Evolutionary conservation across 441 rosid genomes (phyloP).

Genomic region (Erodium trifolium): DNA sequence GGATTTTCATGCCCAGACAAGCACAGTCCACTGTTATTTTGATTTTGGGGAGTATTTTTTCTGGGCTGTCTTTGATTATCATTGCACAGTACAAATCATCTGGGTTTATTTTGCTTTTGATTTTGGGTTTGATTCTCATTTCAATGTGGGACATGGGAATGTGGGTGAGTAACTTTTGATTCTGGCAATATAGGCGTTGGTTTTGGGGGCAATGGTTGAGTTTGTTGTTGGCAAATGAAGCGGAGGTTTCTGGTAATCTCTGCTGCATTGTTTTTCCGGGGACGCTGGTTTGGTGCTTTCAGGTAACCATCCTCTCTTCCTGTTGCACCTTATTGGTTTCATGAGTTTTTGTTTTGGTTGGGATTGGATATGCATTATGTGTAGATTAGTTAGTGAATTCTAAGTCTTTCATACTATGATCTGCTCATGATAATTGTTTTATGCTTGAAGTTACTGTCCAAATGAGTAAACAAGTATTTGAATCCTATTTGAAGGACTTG

Average conservation of each 20-base stretch:
- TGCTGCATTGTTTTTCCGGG: conserved; percentile 30
- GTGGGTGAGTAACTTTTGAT: conserved; percentile 19
- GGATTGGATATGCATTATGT: not conserved
- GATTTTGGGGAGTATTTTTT: conserved; percentile 7
- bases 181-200: conserved; percentile 15
- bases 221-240: conserved; percentile 10
- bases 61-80: conserved; percentile 6
- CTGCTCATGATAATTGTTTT: not conserved
- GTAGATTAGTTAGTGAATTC: not conserved
- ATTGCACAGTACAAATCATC: not conserved
- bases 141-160: conserved; percentile 22
- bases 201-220: conserved; percentile 20
- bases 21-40: not conserved
- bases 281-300: conserved; percentile 33
- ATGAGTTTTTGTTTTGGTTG: not conserved
- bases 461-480: not conserved
- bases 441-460: not conserved
- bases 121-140: conserved; percentile 12
- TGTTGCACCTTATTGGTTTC: not conserved
- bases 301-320: not conserved
- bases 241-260: conserved; percentile 43
- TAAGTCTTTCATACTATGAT: not conserved
- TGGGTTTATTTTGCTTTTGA: conserved; percentile 11
- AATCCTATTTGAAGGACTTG: not conserved
- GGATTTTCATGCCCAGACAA: not conserved